Percentiles rank a stretch among this genome's conserved stretches.
Evolutionary conservation across 2,329 filamentous ascomycete species (phyloP).

Genomic region (Lecanicillium sp.): DNA sequence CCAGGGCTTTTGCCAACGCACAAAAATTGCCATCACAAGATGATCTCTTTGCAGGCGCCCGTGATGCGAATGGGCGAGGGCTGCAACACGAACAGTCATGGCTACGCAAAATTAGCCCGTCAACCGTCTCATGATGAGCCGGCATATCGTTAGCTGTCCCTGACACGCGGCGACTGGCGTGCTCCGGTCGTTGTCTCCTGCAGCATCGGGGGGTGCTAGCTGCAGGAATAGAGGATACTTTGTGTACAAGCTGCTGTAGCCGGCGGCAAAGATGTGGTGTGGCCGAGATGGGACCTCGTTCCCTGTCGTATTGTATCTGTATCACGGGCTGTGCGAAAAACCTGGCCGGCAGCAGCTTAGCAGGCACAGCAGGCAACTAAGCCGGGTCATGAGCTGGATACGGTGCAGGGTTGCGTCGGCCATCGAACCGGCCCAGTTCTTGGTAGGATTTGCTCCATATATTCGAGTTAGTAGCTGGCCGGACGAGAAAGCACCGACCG

Average conservation of each 20-base stretch:
- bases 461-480: background rate
- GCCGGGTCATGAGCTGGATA: background rate
- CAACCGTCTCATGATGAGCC: conserved; percentile 10
- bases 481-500: conserved; percentile 1
- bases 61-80: conserved; percentile 1
- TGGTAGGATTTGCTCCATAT: conserved; percentile 6
- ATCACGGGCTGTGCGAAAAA: no score
- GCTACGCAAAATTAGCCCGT: background rate
- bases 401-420: background rate
- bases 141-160: conserved; percentile 11
- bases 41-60: conserved; percentile 8
- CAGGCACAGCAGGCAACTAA: background rate
- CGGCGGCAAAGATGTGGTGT: background rate
- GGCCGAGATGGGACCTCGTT: background rate
- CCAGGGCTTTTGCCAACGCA: conserved; percentile 7
- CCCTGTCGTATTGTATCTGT: conserved; percentile 4
- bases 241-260: conserved; percentile 8
- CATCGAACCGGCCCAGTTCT: conserved; percentile 9
- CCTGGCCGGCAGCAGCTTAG: no score
- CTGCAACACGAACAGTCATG: background rate
- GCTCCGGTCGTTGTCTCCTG: background rate
- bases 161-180: no score
- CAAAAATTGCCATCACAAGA: background rate
- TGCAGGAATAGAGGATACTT: background rate
- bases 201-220: conserved; percentile 8